Evolutionary conservation across 2,329 filamentous ascomycete genomes (phyloP), one percentile per base, ranked within the genome.

Genomic region (Didymella arachidicola): DNA sequence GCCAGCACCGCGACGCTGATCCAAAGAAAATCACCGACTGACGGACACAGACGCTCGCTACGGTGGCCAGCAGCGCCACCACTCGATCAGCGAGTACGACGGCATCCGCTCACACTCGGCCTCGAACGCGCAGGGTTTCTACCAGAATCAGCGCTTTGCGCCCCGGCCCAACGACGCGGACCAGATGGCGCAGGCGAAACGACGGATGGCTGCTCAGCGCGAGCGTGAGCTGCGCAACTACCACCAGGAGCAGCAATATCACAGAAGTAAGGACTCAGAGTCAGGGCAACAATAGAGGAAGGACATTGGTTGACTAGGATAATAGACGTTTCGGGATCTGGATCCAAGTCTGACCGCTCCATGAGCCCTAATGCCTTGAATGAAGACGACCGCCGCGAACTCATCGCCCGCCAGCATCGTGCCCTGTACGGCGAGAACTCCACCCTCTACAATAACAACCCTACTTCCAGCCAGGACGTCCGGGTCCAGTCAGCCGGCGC

Each of bases 241-340:
- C 83, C 95, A 99, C 83, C 96, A 97, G 83, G 95, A 99, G 87
- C 95, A 99, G 87, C 95, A 99, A 88, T 98, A 96, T 83, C 96
- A 98, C 85, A 89, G 94, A 92, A 97, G 95, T 98, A 92, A 88
- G 90, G 88, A 88, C 80, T 86, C 87, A 86, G 85, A 84, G 86
- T 87, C 85, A 86, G 87, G 90, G 88, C 86, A 86, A 83, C 77
- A 82, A 80, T 82, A 77, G 74, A 71, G 66, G 69, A 69, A 73
- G 71, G 70, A 71, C 66, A 69, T 70, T 74, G 71, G 75, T 78
- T 79, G 75, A 79, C 76, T 81, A 87, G 85, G 84, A 81, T 87
- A 79, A 87, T 84, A 82, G 87, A 89, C 77, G 84, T 89, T 78
- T 86, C 87, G 78, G 87, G 84, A 72, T 86, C 87, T 78, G 87